A percentile compares a stretch with the other conserved stretches of the same genome.
These are phyloP conservation scores for Penicillium coffeae DNA, from an alignment of 495 filamentous ascomycete species.

Conservation along the genomic window DNA sequence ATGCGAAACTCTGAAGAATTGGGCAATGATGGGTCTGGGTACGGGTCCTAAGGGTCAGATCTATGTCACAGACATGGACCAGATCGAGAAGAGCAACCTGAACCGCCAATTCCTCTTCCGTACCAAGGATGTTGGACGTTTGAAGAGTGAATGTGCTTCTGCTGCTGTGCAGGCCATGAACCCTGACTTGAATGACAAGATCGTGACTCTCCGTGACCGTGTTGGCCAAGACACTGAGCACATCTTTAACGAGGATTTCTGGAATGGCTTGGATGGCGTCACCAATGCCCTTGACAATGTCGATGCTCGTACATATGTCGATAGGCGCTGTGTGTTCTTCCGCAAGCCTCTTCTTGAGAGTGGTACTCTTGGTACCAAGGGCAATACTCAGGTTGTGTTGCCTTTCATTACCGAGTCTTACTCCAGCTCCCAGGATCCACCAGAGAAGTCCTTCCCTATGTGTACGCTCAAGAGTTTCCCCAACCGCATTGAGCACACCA, in stretches of 20 bases:
- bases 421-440: slow-evolving; percentile 96
- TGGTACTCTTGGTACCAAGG: slow-evolving; percentile 96
- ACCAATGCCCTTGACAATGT: slow-evolving; percentile 98
- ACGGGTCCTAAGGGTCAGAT: slow-evolving; percentile 87
- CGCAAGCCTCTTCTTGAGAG: slow-evolving; percentile 93
- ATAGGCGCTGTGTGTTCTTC: slow-evolving; percentile 98
- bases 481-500: slow-evolving; percentile 98
- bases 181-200: slow-evolving; percentile 80
- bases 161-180: slow-evolving; percentile 91
- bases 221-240: slow-evolving; percentile 92
- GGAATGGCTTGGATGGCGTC: slow-evolving; percentile 83
- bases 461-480: slow-evolving; percentile 97
- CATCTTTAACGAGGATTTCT: slow-evolving; percentile 93
- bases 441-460: slow-evolving; percentile 98
- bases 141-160: slow-evolving; percentile 96
- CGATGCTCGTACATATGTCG: slow-evolving; percentile 94
- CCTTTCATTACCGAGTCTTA: slow-evolving; percentile 93
- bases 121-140: slow-evolving; percentile 85
- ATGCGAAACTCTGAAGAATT: slow-evolving; percentile 99
- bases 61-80: slow-evolving; percentile 93
- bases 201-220: slow-evolving; percentile 78
- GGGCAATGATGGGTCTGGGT: slow-evolving; percentile 96
- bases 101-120: slow-evolving; percentile 98
- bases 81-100: slow-evolving; percentile 98
- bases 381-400: slow-evolving; percentile 94